These are phyloP conservation scores for Ogataea salicorniae DNA, from an alignment of 805 yeast species.

Conservation along the genomic window DNA sequence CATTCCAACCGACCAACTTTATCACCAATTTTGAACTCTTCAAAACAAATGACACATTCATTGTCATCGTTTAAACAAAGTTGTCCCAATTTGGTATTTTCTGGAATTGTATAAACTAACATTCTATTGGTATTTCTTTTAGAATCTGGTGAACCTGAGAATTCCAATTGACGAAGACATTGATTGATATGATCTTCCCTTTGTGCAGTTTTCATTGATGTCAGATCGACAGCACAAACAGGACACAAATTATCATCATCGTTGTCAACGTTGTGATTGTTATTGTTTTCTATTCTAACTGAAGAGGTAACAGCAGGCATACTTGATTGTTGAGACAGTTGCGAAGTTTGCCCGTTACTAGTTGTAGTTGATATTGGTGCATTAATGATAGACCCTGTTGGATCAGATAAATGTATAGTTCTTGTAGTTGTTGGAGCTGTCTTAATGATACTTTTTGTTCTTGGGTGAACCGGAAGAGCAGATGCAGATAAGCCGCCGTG, in stretches of 20 bases:
- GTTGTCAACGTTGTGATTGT: neutral
- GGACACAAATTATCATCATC: conserved; percentile 39
- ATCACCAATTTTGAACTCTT: conserved; percentile 79
- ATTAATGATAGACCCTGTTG: neutral
- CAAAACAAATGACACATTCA: conserved; percentile 94
- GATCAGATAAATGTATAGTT: conserved; percentile 8
- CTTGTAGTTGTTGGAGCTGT: conserved; percentile 11
- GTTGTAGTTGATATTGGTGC: neutral
- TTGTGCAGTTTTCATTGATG: conserved; percentile 23
- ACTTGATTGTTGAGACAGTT: no score
- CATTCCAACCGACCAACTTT: conserved; percentile 91
- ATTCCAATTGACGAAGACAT: conserved; percentile 60
- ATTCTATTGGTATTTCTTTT: conserved; percentile 66
- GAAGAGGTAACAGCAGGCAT: neutral
- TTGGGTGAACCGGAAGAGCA: neutral
- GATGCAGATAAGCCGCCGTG: neutral
- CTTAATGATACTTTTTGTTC: conserved; percentile 10
- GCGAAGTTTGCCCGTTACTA: no score
- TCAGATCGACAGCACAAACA: conserved; percentile 31
- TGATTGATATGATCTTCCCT: conserved; percentile 65
- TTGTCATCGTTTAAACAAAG: conserved; percentile 36
- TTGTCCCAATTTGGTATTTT: conserved; percentile 26
- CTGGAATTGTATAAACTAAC: conserved; percentile 67
- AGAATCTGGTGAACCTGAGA: conserved; percentile 56
- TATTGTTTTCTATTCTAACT: neutral